phyloP scores from a whole-genome alignment of 2,329 filamentous ascomycete species.

The Aspergillus sergii region DNA sequence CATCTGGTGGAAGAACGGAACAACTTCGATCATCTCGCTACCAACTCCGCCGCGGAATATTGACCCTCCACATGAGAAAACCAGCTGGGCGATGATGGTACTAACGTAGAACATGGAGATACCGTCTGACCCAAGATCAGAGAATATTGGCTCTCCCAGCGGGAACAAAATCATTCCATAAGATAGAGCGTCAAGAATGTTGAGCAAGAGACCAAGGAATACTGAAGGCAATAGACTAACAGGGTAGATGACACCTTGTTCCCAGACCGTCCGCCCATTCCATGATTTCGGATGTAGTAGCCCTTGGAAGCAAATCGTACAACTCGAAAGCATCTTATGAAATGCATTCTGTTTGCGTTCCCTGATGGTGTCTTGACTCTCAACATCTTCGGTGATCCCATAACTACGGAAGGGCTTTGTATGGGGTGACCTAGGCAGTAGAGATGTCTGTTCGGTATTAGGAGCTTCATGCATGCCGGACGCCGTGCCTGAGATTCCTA shows the following conservation, averaged over 20 bases:
- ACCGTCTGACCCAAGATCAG: slow-evolving; percentile 82
- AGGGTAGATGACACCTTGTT: slow-evolving; percentile 66
- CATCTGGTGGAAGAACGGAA: slow-evolving; percentile 99
- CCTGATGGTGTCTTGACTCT: slow-evolving; percentile 27
- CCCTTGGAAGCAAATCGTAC: slow-evolving; percentile 30
- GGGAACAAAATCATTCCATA: slow-evolving; percentile 98
- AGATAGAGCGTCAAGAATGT: slow-evolving; percentile 90
- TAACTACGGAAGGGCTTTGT: slow-evolving; percentile 34
- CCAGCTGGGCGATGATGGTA: slow-evolving; percentile 89
- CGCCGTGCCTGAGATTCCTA: slow-evolving; percentile 10
- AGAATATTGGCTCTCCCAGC: slow-evolving; percentile 82
- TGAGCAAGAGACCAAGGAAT: slow-evolving; percentile 82
- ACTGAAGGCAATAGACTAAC: slow-evolving; percentile 79
- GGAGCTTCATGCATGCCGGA: slow-evolving; percentile 21
- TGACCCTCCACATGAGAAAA: slow-evolving; percentile 81
- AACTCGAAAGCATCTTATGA: slow-evolving; percentile 20
- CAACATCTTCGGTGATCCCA: slow-evolving; percentile 34
- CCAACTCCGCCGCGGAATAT: slow-evolving; percentile 89
- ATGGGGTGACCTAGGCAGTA: slow-evolving; percentile 33
- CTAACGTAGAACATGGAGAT: slow-evolving; percentile 99
- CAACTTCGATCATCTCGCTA: slow-evolving; percentile 97
- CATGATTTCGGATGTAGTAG: slow-evolving; percentile 69
- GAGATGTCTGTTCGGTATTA: slow-evolving; percentile 39
- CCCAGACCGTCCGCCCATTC: slow-evolving; percentile 67
- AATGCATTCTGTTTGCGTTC: slow-evolving; percentile 18